Evolutionary conservation across 257 asterid species (phyloP), one percentile per base, ranked within the genome.

Genomic region (Sherardia arvensis): DNA sequence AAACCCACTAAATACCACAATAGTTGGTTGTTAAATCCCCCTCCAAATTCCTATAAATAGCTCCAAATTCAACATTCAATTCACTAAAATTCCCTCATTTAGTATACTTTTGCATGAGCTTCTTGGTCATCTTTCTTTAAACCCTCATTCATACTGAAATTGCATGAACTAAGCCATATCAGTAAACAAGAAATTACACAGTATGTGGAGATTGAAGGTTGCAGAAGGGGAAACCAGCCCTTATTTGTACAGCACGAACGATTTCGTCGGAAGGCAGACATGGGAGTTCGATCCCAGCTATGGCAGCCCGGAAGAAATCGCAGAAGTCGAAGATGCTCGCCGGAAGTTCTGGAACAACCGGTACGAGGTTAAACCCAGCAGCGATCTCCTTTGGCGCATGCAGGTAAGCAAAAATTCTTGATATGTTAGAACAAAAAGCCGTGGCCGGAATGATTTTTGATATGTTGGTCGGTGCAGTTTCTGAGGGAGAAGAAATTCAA

Each of bases 401-500:
- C 95, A 86, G 91, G 91, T 70, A 6, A 0, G 11, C 8, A 38
- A 2, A 2, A 0, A 38, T 38, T 38, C 47, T 38, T 3, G 17
- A 10, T 10, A 10, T 33, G 9, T 8, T n/a, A n/a, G n/a, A n/a
- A n/a, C n/a, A n/a, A n/a, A n/a, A n/a, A n/a, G n/a, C n/a, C n/a
- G n/a, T n/a, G n/a, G n/a, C n/a, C n/a, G n/a, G n/a, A n/a, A n/a
- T 30, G 34, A 2, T 30, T 30, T 3, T n/a, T 3, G 43, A 36
- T 36, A 10, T 22, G 18, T 34, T 66, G 26, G 1, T 3, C 12
- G 28, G 17, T 51, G 43, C 89, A 90, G 97, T 85, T 85, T 66
- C 69, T 87, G 51, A 76, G 73, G 47, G 97, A 83, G 70, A 90
- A 82, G 76, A 80, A 80, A 10, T 90, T 90, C 78, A 72, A 81